Base-by-base conservation (phyloP, 2,329 filamentous ascomycete species). In the Keithomyces neogunnii region DNA sequence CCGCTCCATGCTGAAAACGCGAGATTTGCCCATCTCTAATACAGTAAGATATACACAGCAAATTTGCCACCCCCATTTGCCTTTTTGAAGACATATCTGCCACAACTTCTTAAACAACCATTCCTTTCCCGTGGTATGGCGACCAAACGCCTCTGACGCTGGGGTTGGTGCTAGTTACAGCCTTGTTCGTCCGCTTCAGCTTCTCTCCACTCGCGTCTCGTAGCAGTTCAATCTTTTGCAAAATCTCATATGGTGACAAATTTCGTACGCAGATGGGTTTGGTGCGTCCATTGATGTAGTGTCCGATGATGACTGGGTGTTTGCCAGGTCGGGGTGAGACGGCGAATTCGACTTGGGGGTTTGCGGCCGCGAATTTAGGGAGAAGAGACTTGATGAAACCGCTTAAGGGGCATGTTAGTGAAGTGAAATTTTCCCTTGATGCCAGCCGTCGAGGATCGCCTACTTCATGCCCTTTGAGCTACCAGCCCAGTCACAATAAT, bases 391-490 rank as follows among this genome's bases (percentile, higher is more conserved):
- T 86, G 69, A 97, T 84, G 76, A 96, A 96, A 60, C 82, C 73
- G 63, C 89, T 95, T 62, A 11, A 46, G 19, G 9, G 29, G 3
- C n/a, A 26, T 53, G 30, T 51, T 33, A 47, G 0, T 30, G 38
- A 36, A n/a, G 1, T 28, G 9, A 2, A 10, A 7, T 5, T 8
- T 13, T 3, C 26, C 35, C 13, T 19, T 40, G 38, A 9, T 40
- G 4, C 8, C 5, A 26, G 5, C n/a, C 38, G 9, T 4, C 9
- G 11, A 5, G 13, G 10, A 28, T 5, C 59, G 19, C 79, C 57
- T 77, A 93, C 88, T 95, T 93, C 90, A 97, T 96, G 66, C 93
- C 93, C 64, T 76, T 83, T 38, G 92, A 97, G 69, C 89, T 95
- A 56, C 91, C 93, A 52, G 88, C 89, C 82, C 87, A 91, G 78